Evolutionary conservation across 176 grass and related monocot genomes (phyloP).

Genomic region (Avena eriantha): DNA sequence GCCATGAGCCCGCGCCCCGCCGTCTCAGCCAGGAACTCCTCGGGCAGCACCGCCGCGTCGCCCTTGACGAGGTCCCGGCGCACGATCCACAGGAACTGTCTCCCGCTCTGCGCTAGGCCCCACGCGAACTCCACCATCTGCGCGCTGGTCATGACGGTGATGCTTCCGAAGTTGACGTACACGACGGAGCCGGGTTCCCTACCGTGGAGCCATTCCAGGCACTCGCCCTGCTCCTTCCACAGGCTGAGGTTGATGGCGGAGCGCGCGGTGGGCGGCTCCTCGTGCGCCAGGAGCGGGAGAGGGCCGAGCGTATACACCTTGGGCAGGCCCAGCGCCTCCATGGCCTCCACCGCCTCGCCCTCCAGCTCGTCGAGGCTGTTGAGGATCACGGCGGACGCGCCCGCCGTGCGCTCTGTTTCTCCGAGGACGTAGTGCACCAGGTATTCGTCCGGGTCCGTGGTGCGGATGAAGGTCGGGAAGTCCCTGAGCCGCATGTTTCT

Average conservation of each 20-base stretch:
- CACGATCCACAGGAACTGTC: conserved; percentile 77
- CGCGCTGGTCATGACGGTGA: conserved; percentile 64
- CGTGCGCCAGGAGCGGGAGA: conserved; percentile 49
- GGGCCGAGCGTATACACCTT: conserved; percentile 72
- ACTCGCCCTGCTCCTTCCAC: conserved; percentile 73
- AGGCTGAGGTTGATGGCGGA: conserved; percentile 51
- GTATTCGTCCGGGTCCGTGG: conserved; percentile 61
- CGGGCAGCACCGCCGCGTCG: conserved; percentile 58
- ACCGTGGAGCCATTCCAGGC: conserved; percentile 63
- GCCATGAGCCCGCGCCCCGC: conserved; percentile 60
- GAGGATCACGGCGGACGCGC: conserved; percentile 61
- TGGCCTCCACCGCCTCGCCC: conserved; percentile 53
- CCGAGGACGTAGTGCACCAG: conserved; percentile 49
- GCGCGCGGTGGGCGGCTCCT: conserved; percentile 45
- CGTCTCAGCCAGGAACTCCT: conserved; percentile 61
- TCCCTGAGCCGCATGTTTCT: conserved; percentile 61
- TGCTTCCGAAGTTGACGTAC: conserved; percentile 93
- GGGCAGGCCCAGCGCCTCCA: conserved; percentile 46
- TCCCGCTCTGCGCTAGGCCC: conserved; percentile 72
- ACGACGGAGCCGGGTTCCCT: conserved; percentile 56
- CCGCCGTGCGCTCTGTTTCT: conserved; percentile 48
- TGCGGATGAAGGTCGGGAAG: conserved; percentile 79
- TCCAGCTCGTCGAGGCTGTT: conserved; percentile 70
- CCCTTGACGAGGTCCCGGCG: conserved; percentile 72
- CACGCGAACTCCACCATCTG: conserved; percentile 84